Base-by-base conservation (phyloP, 768 basidiomycete genomes). In the Termitomyces eurrhizus region DNA sequence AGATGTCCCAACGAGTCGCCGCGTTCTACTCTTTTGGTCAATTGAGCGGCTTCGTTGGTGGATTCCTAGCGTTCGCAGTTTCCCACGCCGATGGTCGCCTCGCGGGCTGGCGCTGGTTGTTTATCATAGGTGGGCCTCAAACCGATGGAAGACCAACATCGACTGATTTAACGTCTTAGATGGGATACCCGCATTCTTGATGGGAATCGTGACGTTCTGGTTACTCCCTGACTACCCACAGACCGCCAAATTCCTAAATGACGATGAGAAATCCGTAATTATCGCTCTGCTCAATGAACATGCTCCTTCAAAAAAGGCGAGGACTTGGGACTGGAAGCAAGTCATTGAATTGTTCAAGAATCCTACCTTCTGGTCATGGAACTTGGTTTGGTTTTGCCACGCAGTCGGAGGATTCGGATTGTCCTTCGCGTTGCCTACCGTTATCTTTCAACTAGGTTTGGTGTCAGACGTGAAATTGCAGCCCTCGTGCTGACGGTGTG, bases 91-190 rank as follows among this genome's bases (percentile, higher is more conserved):
- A 64, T 32, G 63, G 63, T 3, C 63, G 57, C 26, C 13, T 64
- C 11, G 59, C 63, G 35, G 59, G 63, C 44, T 64, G 63, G 63
- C 63, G 63, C n/a, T 64, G 63, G 63, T 57, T 64, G 13, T 64
- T 64, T 26, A 64, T 64, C 26, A 48, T 61, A 4, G 63, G 63
- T 61, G 13, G 52, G 32, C 26, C 26, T 24, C 12, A 41, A 29
- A 8, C 35, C 21, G 11, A 33, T 7, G 11, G 16, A 18, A 13
- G n/a, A 14, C 13, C 39, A 4, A 48, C 7, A 26, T 12, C 12
- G 5, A 13, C 24, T 52, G 18, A 56, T 32, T 3, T 9, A 41
- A 21, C 3, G 1, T 44, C 24, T 33, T 13, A 63, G 63, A 64
- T 36, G 60, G 59, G 2, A 64, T 61, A 32, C 63, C 63, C 8